Conservation (phyloP, 495 filamentous ascomycete species). For the Talaromyces borbonicus region DNA sequence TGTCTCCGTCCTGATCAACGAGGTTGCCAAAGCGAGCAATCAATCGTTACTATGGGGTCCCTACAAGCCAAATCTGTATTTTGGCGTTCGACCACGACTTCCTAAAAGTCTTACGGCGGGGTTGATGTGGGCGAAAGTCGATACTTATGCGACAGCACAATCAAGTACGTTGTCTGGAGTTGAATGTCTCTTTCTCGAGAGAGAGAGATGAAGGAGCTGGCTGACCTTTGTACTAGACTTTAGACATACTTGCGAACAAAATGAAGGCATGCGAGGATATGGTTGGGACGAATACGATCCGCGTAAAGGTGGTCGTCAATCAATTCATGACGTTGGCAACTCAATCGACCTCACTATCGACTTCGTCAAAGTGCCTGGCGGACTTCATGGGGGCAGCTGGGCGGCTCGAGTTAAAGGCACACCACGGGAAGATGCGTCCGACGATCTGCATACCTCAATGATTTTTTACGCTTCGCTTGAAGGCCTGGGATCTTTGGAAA, state of each 20-base stretch:
- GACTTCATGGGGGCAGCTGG: slow-evolving; percentile 83
- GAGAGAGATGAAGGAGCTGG: too few species aligned
- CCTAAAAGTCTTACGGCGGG: slow-evolving; percentile 76
- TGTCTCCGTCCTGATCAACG: slow-evolving; percentile 30
- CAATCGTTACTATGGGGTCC: slow-evolving; percentile 91
- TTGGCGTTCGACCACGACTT: slow-evolving; percentile 81
- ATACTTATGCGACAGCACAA: slow-evolving; percentile 69
- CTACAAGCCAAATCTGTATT: slow-evolving; percentile 92
- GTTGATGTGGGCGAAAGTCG: slow-evolving; percentile 83
- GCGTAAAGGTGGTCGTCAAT: slow-evolving; percentile 74
- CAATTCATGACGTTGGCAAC: slow-evolving; percentile 82
- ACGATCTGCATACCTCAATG: slow-evolving; percentile 61
- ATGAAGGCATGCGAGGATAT: slow-evolving; percentile 90
- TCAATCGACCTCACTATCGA: slow-evolving; percentile 80
- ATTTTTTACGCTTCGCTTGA: slow-evolving; percentile 76
- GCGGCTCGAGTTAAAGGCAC: slow-evolving; percentile 77
- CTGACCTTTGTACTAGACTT: slow-evolving; percentile 55
- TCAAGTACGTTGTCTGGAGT: slow-evolving; percentile 68
- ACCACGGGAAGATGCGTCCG: slow-evolving; percentile 56
- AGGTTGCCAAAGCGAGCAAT: slow-evolving; percentile 52
- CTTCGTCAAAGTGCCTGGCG: slow-evolving; percentile 89
- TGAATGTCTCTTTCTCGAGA: too few species aligned
- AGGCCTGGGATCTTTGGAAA: slow-evolving; percentile 57
- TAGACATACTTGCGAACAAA: slow-evolving; percentile 91
- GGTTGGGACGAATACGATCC: slow-evolving; percentile 96